A percentile compares a stretch with the other conserved stretches of the same genome.
Conservation (phyloP, 1,139 yeast genomes). For the Yamadazyma aaseri region DNA sequence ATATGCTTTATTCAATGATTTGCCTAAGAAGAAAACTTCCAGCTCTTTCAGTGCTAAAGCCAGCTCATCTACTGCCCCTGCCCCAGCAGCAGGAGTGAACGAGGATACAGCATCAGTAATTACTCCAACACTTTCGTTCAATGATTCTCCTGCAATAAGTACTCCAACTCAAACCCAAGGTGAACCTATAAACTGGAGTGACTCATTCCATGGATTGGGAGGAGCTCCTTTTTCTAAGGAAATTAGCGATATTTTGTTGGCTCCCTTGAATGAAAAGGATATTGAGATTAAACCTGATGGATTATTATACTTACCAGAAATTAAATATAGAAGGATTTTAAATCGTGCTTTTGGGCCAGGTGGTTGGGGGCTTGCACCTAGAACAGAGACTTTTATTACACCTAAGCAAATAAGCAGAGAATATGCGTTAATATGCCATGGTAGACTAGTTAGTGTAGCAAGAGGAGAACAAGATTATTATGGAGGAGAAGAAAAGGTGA, state of each 20-base stretch:
- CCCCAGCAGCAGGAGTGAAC: no score
- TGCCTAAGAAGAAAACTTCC: conserved; percentile 4
- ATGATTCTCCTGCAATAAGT: conserved; percentile 11
- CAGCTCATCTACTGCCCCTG: neutral
- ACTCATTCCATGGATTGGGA: conserved; percentile 82
- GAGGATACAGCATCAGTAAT: neutral
- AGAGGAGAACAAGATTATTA: conserved; percentile 96
- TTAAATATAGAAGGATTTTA: conserved; percentile 84
- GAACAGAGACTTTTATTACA: conserved; percentile 80
- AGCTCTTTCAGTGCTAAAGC: neutral
- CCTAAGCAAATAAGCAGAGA: conserved; percentile 70
- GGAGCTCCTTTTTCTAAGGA: conserved; percentile 65
- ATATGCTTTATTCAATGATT: conserved; percentile 17
- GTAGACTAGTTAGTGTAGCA: conserved; percentile 86
- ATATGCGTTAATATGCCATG: conserved; percentile 83
- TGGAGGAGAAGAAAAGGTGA: conserved; percentile 75
- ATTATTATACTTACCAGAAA: conserved; percentile 85
- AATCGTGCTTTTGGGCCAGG: conserved; percentile 97
- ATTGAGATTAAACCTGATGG: conserved; percentile 97
- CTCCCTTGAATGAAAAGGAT: conserved; percentile 63
- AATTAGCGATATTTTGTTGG: conserved; percentile 56
- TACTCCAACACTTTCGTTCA: conserved; percentile 5
- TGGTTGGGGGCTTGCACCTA: conserved; percentile 97
- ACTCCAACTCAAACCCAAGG: conserved; percentile 4
- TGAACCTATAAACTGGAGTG: conserved; percentile 59